These are phyloP conservation scores for Phoma sp. DNA, from an alignment of 2,329 filamentous ascomycete genomes.

Conservation along the genomic window DNA sequence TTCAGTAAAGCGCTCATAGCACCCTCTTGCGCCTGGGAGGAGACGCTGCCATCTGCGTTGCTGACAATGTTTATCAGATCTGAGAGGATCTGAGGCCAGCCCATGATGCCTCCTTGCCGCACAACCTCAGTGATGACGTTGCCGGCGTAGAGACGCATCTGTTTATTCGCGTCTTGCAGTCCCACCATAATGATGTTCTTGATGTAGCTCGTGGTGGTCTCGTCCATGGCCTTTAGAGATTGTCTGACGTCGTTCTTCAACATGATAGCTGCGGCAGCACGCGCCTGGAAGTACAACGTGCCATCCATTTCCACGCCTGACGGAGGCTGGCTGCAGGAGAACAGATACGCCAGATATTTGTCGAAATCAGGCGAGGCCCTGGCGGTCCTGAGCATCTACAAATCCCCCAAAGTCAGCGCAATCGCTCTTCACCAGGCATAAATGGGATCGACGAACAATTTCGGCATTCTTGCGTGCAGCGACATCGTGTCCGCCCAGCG, in stretches of 20 bases:
- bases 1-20: slow-evolving; percentile 92
- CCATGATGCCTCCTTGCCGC: slow-evolving; percentile 79
- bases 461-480: slow-evolving; percentile 87
- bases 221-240: slow-evolving; percentile 76
- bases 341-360: slow-evolving; percentile 94
- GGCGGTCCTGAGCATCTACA: slow-evolving; percentile 89
- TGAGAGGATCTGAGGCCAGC: slow-evolving; percentile 88
- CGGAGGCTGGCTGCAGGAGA: slow-evolving; percentile 72
- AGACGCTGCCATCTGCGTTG: slow-evolving; percentile 71
- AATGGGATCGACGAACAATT: slow-evolving; percentile 64
- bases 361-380: slow-evolving; percentile 90
- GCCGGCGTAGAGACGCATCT: slow-evolving; percentile 87
- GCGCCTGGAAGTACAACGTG: slow-evolving; percentile 74
- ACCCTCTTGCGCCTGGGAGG: slow-evolving; percentile 81
- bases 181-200: slow-evolving; percentile 78
- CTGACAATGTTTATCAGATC: slow-evolving; percentile 79
- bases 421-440: slow-evolving; percentile 1
- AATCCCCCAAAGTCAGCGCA: slow-evolving; percentile 32
- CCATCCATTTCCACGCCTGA: slow-evolving; percentile 64
- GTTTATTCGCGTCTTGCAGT: slow-evolving; percentile 78
- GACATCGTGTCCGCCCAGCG: slow-evolving; percentile 82
- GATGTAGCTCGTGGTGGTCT: slow-evolving; percentile 75
- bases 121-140: slow-evolving; percentile 95
- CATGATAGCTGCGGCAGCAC: slow-evolving; percentile 89
- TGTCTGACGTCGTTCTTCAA: slow-evolving; percentile 90